A percentile compares a stretch with the other conserved stretches of the same genome.
Conservation (phyloP, 306 rosid genomes). For the Begonia masoniana region DNA sequence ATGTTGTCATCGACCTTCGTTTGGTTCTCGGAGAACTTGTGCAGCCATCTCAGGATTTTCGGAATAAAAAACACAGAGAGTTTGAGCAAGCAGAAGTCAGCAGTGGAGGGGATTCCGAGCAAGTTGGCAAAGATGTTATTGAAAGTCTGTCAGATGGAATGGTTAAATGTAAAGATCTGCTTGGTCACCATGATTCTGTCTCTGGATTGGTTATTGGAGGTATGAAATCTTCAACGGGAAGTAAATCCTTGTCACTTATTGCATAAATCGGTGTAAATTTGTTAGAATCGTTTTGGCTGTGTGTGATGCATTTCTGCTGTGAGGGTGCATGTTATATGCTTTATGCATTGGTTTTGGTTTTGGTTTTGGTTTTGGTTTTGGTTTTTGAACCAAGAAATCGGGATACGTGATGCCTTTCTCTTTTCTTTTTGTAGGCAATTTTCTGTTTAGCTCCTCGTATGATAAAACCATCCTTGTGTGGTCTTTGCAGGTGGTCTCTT, state of each 20-base stretch:
- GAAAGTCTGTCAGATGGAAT: constrained; percentile 40
- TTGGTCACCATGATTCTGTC: constrained; percentile 73
- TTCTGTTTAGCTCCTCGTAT: constrained; percentile 80
- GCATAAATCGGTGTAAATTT: too few relatives aligned
- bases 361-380: constrained; percentile 19
- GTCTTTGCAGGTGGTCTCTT: constrained; percentile 65
- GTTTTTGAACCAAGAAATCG: too few relatives aligned
- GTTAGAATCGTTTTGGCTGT: too few relatives aligned
- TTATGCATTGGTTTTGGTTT: constrained; percentile 12
- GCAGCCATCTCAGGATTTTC: constrained; percentile 23
- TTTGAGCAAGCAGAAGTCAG: not conserved
- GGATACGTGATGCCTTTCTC: constrained; percentile 2
- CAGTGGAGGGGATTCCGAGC: constrained; percentile 18
- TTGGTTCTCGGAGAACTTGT: constrained; percentile 55
- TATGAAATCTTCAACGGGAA: constrained; percentile 15
- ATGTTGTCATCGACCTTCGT: constrained; percentile 14
- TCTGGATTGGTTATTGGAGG: constrained; percentile 80
- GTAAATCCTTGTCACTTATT: not conserved
- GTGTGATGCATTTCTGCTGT: too few relatives aligned
- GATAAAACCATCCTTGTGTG: constrained; percentile 79
- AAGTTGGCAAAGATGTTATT: constrained; percentile 22
- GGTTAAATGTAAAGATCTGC: constrained; percentile 43
- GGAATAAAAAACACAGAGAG: not conserved
- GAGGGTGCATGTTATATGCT: not conserved
- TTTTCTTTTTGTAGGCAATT: constrained; percentile 47